These are phyloP conservation scores for Aspergillus udagawae DNA, from an alignment of 2,329 filamentous ascomycete species.

Conservation along the genomic window DNA sequence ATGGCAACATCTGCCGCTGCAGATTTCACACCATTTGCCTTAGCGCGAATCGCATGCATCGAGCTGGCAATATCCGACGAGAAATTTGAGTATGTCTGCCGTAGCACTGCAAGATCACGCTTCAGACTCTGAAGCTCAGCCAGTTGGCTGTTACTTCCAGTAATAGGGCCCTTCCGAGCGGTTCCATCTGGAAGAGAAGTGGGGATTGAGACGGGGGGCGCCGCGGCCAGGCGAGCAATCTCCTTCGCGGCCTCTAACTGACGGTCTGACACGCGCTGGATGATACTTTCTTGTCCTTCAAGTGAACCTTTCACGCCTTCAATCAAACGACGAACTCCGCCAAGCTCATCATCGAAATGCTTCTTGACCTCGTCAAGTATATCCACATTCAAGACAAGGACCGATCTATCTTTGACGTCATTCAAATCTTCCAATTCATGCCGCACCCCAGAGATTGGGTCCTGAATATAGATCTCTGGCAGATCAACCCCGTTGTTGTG, in stretches of 20 bases:
- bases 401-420: conserved; percentile 91
- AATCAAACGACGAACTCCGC: conserved; percentile 74
- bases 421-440: conserved; percentile 91
- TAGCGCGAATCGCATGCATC: conserved; percentile 77
- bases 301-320: conserved; percentile 80
- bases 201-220: conserved; percentile 36
- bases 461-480: conserved; percentile 97
- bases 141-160: conserved; percentile 57
- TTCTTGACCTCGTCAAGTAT: conserved; percentile 91
- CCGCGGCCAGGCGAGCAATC: conserved; percentile 63
- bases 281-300: conserved; percentile 73
- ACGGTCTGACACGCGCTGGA: conserved; percentile 83
- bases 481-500: conserved; percentile 89
- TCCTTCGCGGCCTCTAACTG: conserved; percentile 88
- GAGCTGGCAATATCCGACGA: conserved; percentile 82
- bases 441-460: conserved; percentile 89
- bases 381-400: conserved; percentile 92
- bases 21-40: conserved; percentile 76
- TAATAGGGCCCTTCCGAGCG: conserved; percentile 23
- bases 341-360: conserved; percentile 89
- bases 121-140: conserved; percentile 77
- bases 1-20: conserved; percentile 66
- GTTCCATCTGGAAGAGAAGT: conserved; percentile 21
- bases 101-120: conserved; percentile 82
- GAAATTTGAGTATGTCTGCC: conserved; percentile 90